Evolutionary conservation across 768 basidiomycete species (phyloP), one percentile per base, ranked within the genome.

Genomic region (Tylopilus sp.): DNA sequence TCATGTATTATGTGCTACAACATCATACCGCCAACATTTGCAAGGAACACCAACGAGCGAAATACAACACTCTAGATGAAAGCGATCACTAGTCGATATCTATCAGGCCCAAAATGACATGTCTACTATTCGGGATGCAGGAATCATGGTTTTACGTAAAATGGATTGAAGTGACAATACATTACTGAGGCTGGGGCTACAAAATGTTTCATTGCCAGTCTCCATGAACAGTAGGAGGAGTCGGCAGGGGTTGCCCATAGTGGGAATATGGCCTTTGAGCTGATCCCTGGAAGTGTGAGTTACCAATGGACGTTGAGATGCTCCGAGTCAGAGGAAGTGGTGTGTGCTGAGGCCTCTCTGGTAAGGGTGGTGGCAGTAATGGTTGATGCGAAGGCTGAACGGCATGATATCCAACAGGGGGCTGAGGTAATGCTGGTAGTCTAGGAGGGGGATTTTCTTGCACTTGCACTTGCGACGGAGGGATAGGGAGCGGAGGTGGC

Each of bases 341-440:
- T 15, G 42, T 42, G 25, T 59, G 65, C 25, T 67, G 67, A 45
- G 68, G 57, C 22, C 62, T 60, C 33, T 69, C 60, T 26, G 66
- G 66, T 18, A 66, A 59, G 31, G 69, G 57, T 18, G 73, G 70
- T 1, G 68, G 65, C 11, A 72, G 72, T 25, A 68, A 57, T 15
- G 69, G 65, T 49, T 62, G 72, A 51, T 65, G 71, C 18, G 69
- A 64, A 18, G 72, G 68, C 21, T 78, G 76, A n/a, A 70, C 50
- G 46, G 73, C 69, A 43, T 73, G 73, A 48, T 76, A 76, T 48
- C 68, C 69, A 21, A 71, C 56, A 12, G 76, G 81, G 22, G 76
- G 79, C 28, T 75, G 75, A 46, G 80, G 82, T 20, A 85, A 69
- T 57, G 76, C 75, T 8, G 77, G 71, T 33, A 73, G 75, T 43